A percentile compares a stretch with the other conserved stretches of the same genome.
Conservation (phyloP, 75 land plant genomes). For the Pinus taeda region DNA sequence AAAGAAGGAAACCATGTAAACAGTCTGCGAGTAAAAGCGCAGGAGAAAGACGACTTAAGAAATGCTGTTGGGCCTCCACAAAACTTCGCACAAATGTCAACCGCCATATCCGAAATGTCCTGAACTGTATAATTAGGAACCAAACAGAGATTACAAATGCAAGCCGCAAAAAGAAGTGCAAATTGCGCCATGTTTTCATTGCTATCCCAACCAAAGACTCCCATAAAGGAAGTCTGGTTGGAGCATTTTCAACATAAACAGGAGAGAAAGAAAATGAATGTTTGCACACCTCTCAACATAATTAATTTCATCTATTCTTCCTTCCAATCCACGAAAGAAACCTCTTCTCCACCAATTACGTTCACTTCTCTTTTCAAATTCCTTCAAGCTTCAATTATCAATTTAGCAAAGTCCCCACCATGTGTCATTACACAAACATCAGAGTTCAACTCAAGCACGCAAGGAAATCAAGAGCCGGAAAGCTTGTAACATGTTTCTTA, state of each 20-base stretch:
- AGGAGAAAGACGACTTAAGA: slow-evolving; percentile 64
- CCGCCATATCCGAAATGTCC: slow-evolving; percentile 90
- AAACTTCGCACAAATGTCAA: slow-evolving; percentile 89
- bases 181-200: slow-evolving; percentile 72
- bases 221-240: slow-evolving; percentile 76
- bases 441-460: too few species aligned
- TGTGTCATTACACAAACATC: too few species aligned
- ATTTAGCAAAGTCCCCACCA: too few species aligned
- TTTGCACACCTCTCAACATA: slow-evolving; percentile 71
- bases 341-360: too few species aligned
- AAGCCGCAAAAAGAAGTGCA: slow-evolving; percentile 65
- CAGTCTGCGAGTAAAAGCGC: slow-evolving; percentile 80
- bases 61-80: slow-evolving; percentile 70
- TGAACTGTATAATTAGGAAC: slow-evolving; percentile 93
- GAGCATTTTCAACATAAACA: slow-evolving; percentile 92
- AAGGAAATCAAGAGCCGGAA: too few species aligned
- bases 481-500: too few species aligned
- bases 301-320: too few species aligned
- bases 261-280: slow-evolving; percentile 94
- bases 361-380: too few species aligned
- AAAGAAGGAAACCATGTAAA: slow-evolving; percentile 88
- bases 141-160: slow-evolving; percentile 78
- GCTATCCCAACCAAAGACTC: slow-evolving; percentile 79
- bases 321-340: too few species aligned
- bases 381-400: too few species aligned